Percentiles rank a stretch among this genome's conserved stretches.
These are phyloP conservation scores for Ceratocystis destructans DNA, from an alignment of 2,329 filamentous ascomycete genomes.

Conservation along the genomic window DNA sequence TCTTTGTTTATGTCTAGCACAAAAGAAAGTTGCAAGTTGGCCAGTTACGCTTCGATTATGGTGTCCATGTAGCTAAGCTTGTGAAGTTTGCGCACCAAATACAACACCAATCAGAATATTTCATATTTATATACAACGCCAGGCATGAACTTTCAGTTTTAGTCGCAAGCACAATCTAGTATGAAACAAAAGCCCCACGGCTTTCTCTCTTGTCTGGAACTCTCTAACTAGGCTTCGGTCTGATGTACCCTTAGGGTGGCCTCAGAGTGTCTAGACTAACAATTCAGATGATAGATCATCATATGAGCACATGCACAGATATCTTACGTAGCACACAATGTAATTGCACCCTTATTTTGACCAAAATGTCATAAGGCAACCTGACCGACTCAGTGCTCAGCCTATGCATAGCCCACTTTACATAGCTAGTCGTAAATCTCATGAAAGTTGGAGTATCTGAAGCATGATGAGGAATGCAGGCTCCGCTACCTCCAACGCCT, in stretches of 20 bases:
- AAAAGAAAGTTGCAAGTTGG: not conserved
- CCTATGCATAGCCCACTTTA: no score
- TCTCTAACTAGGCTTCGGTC: not conserved
- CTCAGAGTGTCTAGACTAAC: not conserved
- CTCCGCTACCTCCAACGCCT: not conserved
- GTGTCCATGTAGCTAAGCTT: no score
- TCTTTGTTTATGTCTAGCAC: not conserved
- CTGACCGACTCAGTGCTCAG: no score
- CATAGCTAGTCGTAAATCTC: not conserved
- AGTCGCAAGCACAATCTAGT: not conserved
- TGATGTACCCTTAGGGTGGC: not conserved
- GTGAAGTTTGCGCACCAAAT: no score
- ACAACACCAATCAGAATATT: no score
- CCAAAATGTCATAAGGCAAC: not conserved
- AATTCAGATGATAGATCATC: not conserved
- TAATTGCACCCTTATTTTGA: not conserved
- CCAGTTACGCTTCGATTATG: not conserved
- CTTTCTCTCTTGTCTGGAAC: not conserved
- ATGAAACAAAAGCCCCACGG: not conserved
- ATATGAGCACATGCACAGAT: not conserved
- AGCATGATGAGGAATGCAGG: not conserved
- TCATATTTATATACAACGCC: not conserved
- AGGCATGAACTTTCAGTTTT: not conserved
- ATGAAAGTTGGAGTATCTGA: not conserved
- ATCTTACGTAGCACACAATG: not conserved